Conservation (phyloP, 495 filamentous ascomycete genomes). For the Acidiella bohemica region DNA sequence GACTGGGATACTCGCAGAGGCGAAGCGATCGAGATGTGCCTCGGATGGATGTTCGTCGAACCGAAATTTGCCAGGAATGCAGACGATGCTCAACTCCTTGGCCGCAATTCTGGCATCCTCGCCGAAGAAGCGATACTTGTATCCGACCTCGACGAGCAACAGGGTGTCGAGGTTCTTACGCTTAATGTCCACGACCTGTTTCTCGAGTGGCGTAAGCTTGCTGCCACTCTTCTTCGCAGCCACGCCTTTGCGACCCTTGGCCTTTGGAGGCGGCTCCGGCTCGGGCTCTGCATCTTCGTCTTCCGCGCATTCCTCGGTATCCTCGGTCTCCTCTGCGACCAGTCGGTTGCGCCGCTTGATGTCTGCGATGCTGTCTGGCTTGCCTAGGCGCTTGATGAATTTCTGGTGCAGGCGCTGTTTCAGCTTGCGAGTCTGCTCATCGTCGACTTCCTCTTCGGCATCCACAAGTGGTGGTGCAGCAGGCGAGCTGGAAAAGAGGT, state of each 20-base stretch:
- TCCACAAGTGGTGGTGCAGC: constrained; percentile 6
- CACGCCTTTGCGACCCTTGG: constrained; percentile 47
- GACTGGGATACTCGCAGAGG: constrained; percentile 88
- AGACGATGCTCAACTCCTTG: constrained; percentile 87
- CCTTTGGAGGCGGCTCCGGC: constrained; percentile 27
- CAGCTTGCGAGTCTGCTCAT: constrained; percentile 26
- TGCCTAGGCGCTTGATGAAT: constrained; percentile 81
- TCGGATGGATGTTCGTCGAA: constrained; percentile 95
- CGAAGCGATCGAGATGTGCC: constrained; percentile 83
- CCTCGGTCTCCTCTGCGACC: constrained; percentile 38
- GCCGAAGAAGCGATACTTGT: constrained; percentile 97
- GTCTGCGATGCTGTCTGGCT: constrained; percentile 61
- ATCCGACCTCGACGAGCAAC: constrained; percentile 85
- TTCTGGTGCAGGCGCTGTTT: constrained; percentile 67
- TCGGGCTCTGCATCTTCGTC: constrained; percentile 29
- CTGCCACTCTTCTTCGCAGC: constrained; percentile 56
- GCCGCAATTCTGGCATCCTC: constrained; percentile 85
- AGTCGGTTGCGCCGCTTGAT: constrained; percentile 45
- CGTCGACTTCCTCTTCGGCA: constrained; percentile 37
- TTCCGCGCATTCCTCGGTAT: constrained; percentile 23
- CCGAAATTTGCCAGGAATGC: constrained; percentile 87
- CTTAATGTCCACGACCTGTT: constrained; percentile 88
- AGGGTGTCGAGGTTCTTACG: constrained; percentile 78
- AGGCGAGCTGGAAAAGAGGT: constrained; percentile 37
- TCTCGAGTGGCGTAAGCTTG: constrained; percentile 91